Base-by-base conservation (phyloP, 495 filamentous ascomycete genomes). In the Annulohypoxylon bovei region DNA sequence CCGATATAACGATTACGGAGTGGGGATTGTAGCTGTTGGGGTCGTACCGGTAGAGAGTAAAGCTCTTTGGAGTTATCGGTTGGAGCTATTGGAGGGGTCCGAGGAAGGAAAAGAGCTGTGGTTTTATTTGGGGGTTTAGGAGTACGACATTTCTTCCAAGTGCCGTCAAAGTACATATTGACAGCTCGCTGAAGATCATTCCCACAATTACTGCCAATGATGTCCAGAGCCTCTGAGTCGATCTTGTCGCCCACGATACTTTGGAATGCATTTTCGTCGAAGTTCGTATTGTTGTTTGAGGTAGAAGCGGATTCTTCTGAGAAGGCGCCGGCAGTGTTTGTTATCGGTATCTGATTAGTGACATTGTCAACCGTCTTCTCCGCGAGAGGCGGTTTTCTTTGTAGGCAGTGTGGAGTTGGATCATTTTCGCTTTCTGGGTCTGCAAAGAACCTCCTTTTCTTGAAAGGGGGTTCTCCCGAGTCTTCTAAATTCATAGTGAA, bases 151-250 rank as follows among this genome's bases (percentile, higher is more conserved):
- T 77, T 86, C 71, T 90, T 94, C 93, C 93, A 98, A 4, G 94
- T 97, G 12, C 94, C 95, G 71, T 99, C 95, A 53, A 97, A 90
- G 75, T 94, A 99, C 81, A 97, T 91, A 71, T 92, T 92, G 59
- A 94, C 86, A 6, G 91, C 91, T 70, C 84, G 81, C 73, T 92
- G 88, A 7, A 93, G 75, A 64, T 90, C 81, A 62, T 87, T 82
- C 4, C 85, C 86, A 12, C 90, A 88, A n/a, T 84, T 82, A n/a
- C 83, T 75, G 30, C 80, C 81, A 28, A 94, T 85, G 14, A 79
- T 79, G 6, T 77, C 66, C 16, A 93, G 74, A 0, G 83, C 77
- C 18, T 86, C 82, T 0, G 77, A 53, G 8, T 85, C 72, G n/a
- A 96, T 80, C 23, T 85, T 80, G 55, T 88, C 86, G 28, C 92